Evolutionary conservation across 805 yeast species (phyloP).

Genomic region (Candida hungchunana): DNA sequence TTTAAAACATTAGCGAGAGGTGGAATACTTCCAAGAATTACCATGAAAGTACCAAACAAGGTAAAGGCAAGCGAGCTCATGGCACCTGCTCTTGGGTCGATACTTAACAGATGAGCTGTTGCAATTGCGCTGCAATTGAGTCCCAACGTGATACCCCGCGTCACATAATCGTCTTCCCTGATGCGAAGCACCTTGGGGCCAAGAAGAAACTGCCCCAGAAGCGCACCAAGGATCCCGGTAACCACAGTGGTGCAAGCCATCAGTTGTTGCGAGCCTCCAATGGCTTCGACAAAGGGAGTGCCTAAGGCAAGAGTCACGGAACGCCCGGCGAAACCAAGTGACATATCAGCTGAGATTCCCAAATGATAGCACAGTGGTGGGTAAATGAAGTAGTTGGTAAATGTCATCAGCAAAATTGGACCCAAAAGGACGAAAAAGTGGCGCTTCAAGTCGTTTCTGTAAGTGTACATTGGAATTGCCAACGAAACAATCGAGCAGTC

Average conservation of each 20-base stretch:
- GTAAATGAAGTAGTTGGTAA: slow-evolving; percentile 58
- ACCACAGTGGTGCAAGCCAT: slow-evolving; percentile 78
- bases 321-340: slow-evolving; percentile 75
- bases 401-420: slow-evolving; percentile 53
- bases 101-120: slow-evolving; percentile 65
- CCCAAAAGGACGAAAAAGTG: slow-evolving; percentile 57
- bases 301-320: slow-evolving; percentile 79
- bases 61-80: slow-evolving; percentile 70
- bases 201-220: slow-evolving; percentile 51
- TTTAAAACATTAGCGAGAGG: slow-evolving; percentile 47
- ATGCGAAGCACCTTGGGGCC: slow-evolving; percentile 39
- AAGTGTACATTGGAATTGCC: slow-evolving; percentile 73
- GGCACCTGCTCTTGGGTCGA: slow-evolving; percentile 78
- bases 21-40: slow-evolving; percentile 58
- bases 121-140: slow-evolving; percentile 81
- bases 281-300: slow-evolving; percentile 62
- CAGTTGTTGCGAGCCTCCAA: slow-evolving; percentile 64
- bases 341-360: slow-evolving; percentile 55
- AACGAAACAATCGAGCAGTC: slow-evolving; percentile 74
- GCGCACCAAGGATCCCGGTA: slow-evolving; percentile 72
- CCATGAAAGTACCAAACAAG: slow-evolving; percentile 69
- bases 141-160: slow-evolving; percentile 74
- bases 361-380: slow-evolving; percentile 65
- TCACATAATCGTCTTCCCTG: slow-evolving; percentile 60
- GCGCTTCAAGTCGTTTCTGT: slow-evolving; percentile 55